A percentile compares a stretch with the other conserved stretches of the same genome.
Evolutionary conservation across 2,329 filamentous ascomycete genomes (phyloP).

Genomic region (Stachybotrys echinatus): DNA sequence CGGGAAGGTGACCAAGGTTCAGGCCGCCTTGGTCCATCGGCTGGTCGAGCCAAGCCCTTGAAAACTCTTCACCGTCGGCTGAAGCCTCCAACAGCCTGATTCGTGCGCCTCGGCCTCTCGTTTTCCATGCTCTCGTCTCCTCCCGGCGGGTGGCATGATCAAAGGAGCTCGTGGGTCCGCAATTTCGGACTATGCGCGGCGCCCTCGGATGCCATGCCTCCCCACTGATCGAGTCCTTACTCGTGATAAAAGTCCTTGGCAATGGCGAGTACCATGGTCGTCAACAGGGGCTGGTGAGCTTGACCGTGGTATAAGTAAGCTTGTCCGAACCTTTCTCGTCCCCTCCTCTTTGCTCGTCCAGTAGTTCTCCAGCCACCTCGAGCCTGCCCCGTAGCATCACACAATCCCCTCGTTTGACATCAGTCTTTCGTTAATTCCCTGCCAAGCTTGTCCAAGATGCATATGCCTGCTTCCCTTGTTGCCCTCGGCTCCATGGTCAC

Average conservation of each 20-base stretch:
- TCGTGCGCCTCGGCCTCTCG: too few species aligned
- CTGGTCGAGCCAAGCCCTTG: neutral
- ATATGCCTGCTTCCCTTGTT: conserved; percentile 16
- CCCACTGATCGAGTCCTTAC: too few species aligned
- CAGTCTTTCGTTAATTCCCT: neutral
- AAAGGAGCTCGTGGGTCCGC: too few species aligned
- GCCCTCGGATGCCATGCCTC: too few species aligned
- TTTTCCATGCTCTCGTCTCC: too few species aligned
- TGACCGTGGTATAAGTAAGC: conserved; percentile 14
- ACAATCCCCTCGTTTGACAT: neutral
- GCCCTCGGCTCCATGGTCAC: conserved; percentile 22
- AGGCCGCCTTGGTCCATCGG: neutral
- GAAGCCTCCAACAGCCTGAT: too few species aligned
- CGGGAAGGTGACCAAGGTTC: neutral
- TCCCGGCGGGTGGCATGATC: too few species aligned
- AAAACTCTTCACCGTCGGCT: neutral
- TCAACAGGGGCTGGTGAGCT: neutral
- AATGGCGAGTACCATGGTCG: neutral
- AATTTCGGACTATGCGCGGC: neutral
- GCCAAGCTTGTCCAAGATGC: conserved; percentile 17
- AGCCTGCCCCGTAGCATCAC: neutral
- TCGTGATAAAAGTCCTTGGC: too few species aligned
- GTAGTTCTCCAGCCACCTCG: neutral
- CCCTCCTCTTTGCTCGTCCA: neutral
- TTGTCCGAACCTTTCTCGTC: neutral